A percentile compares a stretch with the other conserved stretches of the same genome.
phyloP scores from a whole-genome alignment of 2,329 filamentous ascomycete genomes.

The Botryotinia convoluta region DNA sequence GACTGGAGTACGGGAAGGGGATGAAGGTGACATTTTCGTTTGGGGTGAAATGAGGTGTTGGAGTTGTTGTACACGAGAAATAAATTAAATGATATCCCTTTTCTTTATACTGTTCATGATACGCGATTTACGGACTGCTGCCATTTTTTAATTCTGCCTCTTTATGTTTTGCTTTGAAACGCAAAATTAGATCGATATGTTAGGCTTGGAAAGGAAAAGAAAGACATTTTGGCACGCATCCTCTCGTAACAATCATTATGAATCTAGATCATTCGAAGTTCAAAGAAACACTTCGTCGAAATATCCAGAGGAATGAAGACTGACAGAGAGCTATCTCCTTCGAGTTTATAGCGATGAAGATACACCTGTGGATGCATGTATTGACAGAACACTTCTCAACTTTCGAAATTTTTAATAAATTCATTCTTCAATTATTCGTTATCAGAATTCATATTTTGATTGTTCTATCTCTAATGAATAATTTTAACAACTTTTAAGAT shows the following conservation, averaged over 20 bases:
- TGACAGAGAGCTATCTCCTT: not conserved
- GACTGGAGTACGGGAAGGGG: not conserved
- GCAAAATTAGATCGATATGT: not conserved
- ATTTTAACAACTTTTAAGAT: no score
- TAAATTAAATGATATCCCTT: not conserved
- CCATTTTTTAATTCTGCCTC: not conserved
- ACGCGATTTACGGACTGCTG: not conserved
- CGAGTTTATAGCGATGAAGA: not conserved
- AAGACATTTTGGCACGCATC: no score
- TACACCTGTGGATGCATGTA: no score
- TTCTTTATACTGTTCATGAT: not conserved
- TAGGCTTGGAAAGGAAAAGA: not conserved
- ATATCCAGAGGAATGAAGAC: not conserved
- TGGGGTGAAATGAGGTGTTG: not conserved
- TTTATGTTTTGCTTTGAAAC: not conserved
- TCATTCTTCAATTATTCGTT: no score
- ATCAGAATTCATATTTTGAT: no score
- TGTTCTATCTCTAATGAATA: no score
- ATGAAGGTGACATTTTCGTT: not conserved
- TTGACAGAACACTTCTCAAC: no score
- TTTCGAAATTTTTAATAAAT: no score
- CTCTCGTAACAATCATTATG: not conserved
- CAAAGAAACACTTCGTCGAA: not conserved
- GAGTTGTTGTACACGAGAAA: not conserved
- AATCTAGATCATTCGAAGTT: not conserved